Conservation (phyloP, 2,329 filamentous ascomycete species). For the Apiospora phragmitis region DNA sequence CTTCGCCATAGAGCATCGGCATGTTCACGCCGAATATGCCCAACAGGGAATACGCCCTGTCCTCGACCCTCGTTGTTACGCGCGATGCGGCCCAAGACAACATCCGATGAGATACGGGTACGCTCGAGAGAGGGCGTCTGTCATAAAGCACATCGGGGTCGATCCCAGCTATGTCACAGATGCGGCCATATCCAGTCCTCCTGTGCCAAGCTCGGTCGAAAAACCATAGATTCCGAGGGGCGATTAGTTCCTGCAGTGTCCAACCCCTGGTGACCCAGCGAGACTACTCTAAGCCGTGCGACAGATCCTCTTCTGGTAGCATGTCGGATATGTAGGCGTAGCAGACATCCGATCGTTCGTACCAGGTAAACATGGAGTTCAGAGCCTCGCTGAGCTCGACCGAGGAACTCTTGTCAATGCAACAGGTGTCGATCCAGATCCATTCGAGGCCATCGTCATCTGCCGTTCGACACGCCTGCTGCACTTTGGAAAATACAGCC, state of each 20-base stretch:
- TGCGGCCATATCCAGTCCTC: background rate
- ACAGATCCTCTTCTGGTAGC: background rate
- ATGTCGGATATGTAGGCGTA: conserved; percentile 20
- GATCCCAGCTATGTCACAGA: background rate
- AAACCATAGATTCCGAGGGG: conserved; percentile 18
- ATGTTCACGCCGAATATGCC: conserved; percentile 34
- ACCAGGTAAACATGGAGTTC: conserved; percentile 21
- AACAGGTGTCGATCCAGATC: conserved; percentile 11
- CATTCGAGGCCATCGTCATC: background rate
- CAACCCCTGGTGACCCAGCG: conserved; percentile 9
- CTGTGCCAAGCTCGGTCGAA: conserved; percentile 18
- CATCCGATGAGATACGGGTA: background rate
- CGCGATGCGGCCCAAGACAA: conserved; percentile 30
- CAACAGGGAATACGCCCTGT: conserved; percentile 32
- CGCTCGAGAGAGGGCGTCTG: background rate
- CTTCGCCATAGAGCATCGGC: conserved; percentile 34
- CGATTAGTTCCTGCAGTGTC: conserved; percentile 23
- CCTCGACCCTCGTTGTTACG: conserved; percentile 26
- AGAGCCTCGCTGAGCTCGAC: conserved; percentile 13
- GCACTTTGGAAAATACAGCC: conserved; percentile 17
- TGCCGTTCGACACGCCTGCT: conserved; percentile 15
- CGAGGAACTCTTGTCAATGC: conserved; percentile 5
- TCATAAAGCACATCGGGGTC: background rate
- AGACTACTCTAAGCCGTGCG: background rate
- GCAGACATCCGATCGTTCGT: conserved; percentile 14